Percentiles rank a stretch among this genome's conserved stretches.
Conservation (phyloP, 2,329 filamentous ascomycete genomes). For the Verruconis gallopava region DNA sequence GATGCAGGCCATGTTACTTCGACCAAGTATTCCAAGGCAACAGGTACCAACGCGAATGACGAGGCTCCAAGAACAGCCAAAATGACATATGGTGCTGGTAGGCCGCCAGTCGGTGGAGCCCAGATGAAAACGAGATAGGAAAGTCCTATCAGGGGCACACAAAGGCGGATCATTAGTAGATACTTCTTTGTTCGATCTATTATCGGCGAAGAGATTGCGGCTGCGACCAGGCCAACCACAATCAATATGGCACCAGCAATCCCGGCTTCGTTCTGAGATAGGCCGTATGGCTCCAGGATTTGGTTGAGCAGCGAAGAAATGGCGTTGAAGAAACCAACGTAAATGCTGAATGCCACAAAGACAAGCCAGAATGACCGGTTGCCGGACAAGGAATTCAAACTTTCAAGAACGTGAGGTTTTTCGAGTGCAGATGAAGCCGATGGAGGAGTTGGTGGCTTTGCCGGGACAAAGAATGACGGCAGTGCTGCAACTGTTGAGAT, state of each 20-base stretch:
- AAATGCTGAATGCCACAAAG: constrained; percentile 66
- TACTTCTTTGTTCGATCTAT: constrained; percentile 78
- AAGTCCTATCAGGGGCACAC: constrained; percentile 62
- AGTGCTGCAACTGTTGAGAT: constrained; percentile 59
- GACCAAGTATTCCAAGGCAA: constrained; percentile 74
- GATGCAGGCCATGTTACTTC: constrained; percentile 79
- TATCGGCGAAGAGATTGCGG: constrained; percentile 67
- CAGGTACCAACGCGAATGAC: constrained; percentile 67
- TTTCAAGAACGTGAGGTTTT: constrained; percentile 39
- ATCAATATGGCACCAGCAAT: constrained; percentile 85
- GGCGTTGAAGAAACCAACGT: constrained; percentile 89
- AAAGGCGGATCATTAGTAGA: constrained; percentile 55
- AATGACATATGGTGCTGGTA: constrained; percentile 62
- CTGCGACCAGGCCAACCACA: constrained; percentile 65
- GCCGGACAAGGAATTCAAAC: constrained; percentile 33
- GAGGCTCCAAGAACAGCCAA: constrained; percentile 66
- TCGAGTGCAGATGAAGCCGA: constrained; percentile 50
- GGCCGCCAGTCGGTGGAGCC: constrained; percentile 50
- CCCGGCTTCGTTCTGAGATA: constrained; percentile 65
- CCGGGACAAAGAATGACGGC: constrained; percentile 71
- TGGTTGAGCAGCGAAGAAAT: constrained; percentile 81
- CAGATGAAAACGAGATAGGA: constrained; percentile 69
- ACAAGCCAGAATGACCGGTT: constrained; percentile 70
- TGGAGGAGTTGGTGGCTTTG: constrained; percentile 62
- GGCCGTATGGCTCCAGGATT: constrained; percentile 75